Base-by-base conservation (phyloP, 805 yeast species). In the Scheffersomyces coipomensis region DNA sequence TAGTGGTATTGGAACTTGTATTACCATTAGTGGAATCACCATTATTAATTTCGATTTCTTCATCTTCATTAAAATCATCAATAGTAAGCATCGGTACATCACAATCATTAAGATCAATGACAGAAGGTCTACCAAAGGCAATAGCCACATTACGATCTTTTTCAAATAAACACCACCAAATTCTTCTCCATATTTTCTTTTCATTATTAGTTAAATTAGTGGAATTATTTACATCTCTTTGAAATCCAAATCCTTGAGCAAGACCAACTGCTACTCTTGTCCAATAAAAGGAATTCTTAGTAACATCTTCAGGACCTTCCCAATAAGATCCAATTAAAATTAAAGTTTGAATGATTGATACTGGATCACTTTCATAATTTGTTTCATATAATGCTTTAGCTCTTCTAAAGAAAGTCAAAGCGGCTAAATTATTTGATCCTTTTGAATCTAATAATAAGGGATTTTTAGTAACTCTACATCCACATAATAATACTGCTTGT, bases 161-260 rank as follows among this genome's bases (percentile, higher is more conserved):
- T 42, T 79, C 76, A 56, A 81, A 83, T 16, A 87, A 61, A 45
- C 79, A 69, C 95, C 95, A 86, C 88, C 89, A 86, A 11, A 84
- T 68, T 31, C 89, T 66, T 47, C 83, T 73, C 73, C 83, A 79
- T 29, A 80, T 55, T 43, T 76, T 76, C 49, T 64, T 65, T 32
- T 68, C 65, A 35, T 58, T 39, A 19, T 61, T 51, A 34, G 76
- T 71, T 16, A 69, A 55, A 13, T 56, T 57, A 21, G 74, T 58
- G 34, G 75, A 60, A 19, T 54, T 58, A 16, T 66, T 61, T 29
- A 76, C 71, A 44, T 71, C 77, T 46, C 87, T 69, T 56, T 87
- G 93, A 48, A 87, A 66, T 1, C 95, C 95, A 52, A 79, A 74
- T 10, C 86, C 85, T 54, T 84, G 89, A 2, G 90, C 90, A 35